A percentile compares a stretch with the other conserved stretches of the same genome.
Conservation (phyloP, 208 protist species). For the Leptomonas seymouri region DNA sequence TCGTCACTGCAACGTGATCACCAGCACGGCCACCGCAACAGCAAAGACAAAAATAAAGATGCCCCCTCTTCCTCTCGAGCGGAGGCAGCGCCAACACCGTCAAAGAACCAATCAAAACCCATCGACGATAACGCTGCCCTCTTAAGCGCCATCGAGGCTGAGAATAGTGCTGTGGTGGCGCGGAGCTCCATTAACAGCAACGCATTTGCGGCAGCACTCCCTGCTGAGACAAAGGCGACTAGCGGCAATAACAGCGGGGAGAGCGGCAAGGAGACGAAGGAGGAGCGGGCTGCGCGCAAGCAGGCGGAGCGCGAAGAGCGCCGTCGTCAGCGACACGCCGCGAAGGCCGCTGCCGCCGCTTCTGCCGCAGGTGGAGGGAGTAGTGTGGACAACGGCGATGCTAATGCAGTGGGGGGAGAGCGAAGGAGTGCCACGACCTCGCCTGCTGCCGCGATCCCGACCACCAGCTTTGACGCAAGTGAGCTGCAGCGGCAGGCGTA, state of each 20-base stretch:
- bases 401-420: background rate
- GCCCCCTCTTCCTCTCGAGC: background rate
- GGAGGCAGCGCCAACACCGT: background rate
- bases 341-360: constrained; percentile 6
- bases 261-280: constrained; percentile 25
- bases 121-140: constrained; percentile 32
- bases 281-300: constrained; percentile 45
- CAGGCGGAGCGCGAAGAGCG: constrained; percentile 54
- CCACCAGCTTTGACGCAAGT: constrained; percentile 24
- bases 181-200: constrained; percentile 6
- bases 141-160: constrained; percentile 46
- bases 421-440: background rate
- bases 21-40: background rate
- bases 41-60: background rate
- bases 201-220: background rate
- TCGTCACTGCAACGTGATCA: constrained; percentile 7
- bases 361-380: constrained; percentile 1
- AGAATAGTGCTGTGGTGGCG: constrained; percentile 41
- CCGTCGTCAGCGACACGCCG: constrained; percentile 17
- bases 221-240: background rate
- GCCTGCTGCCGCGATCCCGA: constrained; percentile 2
- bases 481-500: constrained; percentile 81
- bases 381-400: background rate
- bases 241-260: constrained; percentile 1
- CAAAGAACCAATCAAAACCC: background rate